A percentile compares a stretch with the other conserved stretches of the same genome.
phyloP scores from a whole-genome alignment of 2,329 filamentous ascomycete genomes.

The Dothidotthia symphoricarpi region DNA sequence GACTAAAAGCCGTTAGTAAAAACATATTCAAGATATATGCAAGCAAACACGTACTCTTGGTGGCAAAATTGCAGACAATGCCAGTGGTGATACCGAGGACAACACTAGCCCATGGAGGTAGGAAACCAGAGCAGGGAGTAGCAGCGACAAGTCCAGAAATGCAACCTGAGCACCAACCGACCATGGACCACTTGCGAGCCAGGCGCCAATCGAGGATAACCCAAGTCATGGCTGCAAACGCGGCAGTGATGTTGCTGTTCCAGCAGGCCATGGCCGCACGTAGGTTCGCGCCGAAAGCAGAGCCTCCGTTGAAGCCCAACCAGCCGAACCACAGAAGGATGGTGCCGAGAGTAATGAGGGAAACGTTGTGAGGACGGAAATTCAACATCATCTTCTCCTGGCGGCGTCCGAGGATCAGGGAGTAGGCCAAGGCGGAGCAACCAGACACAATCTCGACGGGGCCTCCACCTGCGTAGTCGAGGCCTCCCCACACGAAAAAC shows the following conservation, averaged over 20 bases:
- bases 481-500: conserved; percentile 84
- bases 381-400: conserved; percentile 99
- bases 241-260: conserved; percentile 93
- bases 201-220: conserved; percentile 93
- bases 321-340: conserved; percentile 98
- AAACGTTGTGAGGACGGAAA: conserved; percentile 98
- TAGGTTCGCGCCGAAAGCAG: conserved; percentile 88
- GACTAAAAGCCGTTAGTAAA: conserved; percentile 46
- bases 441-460: conserved; percentile 97
- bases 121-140: conserved; percentile 77
- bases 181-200: conserved; percentile 90
- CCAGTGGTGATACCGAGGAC: conserved; percentile 62
- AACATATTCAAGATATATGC: neutral
- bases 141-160: conserved; percentile 87
- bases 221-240: conserved; percentile 91
- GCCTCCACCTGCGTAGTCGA: conserved; percentile 94
- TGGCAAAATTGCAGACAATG: conserved; percentile 77
- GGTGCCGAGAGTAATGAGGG: conserved; percentile 91
- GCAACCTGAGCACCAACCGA: conserved; percentile 87
- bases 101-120: conserved; percentile 65
- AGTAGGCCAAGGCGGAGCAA: conserved; percentile 90
- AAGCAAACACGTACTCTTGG: conserved; percentile 66
- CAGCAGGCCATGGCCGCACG: conserved; percentile 95
- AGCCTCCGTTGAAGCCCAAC: conserved; percentile 98
- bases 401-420: conserved; percentile 88